Evolutionary conservation across 1,284 basidiomycete genomes (phyloP).

Genomic region (Malassezia yamatoensis): DNA sequence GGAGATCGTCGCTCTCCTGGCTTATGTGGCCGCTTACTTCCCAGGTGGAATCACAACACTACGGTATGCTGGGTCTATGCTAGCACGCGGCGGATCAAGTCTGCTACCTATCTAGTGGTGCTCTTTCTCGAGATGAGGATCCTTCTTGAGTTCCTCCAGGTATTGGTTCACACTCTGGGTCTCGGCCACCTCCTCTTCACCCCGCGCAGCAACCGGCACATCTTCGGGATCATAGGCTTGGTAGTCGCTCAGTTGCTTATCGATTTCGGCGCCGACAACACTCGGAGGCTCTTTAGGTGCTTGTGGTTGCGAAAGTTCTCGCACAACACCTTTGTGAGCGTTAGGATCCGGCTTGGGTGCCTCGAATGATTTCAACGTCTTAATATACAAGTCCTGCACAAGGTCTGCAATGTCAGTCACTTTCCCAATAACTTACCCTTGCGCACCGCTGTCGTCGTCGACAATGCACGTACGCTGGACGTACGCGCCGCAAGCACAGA

Average conservation of each 20-base stretch:
- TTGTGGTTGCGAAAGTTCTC: slow-evolving; percentile 49
- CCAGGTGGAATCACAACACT: slow-evolving; percentile 43
- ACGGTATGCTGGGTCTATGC: slow-evolving; percentile 36
- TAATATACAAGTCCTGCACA: slow-evolving; percentile 81
- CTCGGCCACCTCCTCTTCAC: slow-evolving; percentile 26
- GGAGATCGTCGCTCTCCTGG: slow-evolving; percentile 34
- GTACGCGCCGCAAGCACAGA: slow-evolving; percentile 14
- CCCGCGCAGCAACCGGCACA: slow-evolving; percentile 24
- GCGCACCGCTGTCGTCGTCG: slow-evolving; percentile 37
- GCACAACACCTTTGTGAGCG: slow-evolving; percentile 48
- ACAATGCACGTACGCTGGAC: slow-evolving; percentile 27
- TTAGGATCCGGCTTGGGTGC: slow-evolving; percentile 47
- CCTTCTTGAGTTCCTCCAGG: slow-evolving; percentile 42
- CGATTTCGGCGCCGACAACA: slow-evolving; percentile 36
- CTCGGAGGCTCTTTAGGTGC: slow-evolving; percentile 48
- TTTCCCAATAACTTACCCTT: slow-evolving; percentile 28
- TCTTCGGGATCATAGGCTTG: slow-evolving; percentile 41
- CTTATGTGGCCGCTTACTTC: slow-evolving; percentile 44
- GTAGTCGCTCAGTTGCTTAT: slow-evolving; percentile 50
- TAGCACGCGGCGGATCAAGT: slow-evolving; percentile 34
- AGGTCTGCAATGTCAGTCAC: slow-evolving; percentile 56
- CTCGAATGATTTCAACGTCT: slow-evolving; percentile 83
- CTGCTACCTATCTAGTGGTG: slow-evolving; percentile 41
- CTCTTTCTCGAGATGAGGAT: slow-evolving; percentile 35
- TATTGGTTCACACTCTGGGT: slow-evolving; percentile 47